Conservation (phyloP, 192 early-diverging fungal species). For the Glomus cerebriforme region DNA sequence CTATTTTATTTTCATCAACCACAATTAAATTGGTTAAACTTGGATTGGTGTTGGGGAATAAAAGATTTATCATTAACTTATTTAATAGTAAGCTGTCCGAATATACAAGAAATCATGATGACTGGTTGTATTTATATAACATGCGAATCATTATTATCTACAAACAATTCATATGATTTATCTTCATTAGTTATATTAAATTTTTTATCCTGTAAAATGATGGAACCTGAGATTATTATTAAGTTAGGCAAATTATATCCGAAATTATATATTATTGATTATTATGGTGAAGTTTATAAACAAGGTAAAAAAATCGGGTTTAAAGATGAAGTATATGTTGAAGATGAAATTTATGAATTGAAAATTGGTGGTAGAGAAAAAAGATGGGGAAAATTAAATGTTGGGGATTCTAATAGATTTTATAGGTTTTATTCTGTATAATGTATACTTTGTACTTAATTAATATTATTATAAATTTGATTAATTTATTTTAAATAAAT, state of each 20-base stretch:
- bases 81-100: not conserved
- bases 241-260: not conserved
- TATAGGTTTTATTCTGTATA: conserved; percentile 14
- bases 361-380: conserved; percentile 6
- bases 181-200: not conserved
- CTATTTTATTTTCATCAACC: not conserved
- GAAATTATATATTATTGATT: conserved; percentile 17
- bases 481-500: too few relatives aligned
- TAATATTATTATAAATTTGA: too few relatives aligned
- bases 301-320: conserved; percentile 10
- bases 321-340: conserved; percentile 1
- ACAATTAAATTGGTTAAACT: not conserved
- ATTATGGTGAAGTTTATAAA: conserved; percentile 29
- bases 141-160: not conserved
- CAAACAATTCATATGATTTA: not conserved
- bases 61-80: not conserved
- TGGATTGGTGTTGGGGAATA: conserved; percentile 26
- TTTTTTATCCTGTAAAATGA: not conserved
- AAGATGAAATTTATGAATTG: not conserved
- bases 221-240: not conserved
- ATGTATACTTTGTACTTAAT: not conserved
- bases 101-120: conserved; percentile 1
- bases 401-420: conserved; percentile 17
- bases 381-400: conserved; percentile 12
- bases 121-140: conserved; percentile 23